phyloP scores from a whole-genome alignment of 2,329 filamentous ascomycete genomes.

The Ophiostoma himal-ulmi region DNA sequence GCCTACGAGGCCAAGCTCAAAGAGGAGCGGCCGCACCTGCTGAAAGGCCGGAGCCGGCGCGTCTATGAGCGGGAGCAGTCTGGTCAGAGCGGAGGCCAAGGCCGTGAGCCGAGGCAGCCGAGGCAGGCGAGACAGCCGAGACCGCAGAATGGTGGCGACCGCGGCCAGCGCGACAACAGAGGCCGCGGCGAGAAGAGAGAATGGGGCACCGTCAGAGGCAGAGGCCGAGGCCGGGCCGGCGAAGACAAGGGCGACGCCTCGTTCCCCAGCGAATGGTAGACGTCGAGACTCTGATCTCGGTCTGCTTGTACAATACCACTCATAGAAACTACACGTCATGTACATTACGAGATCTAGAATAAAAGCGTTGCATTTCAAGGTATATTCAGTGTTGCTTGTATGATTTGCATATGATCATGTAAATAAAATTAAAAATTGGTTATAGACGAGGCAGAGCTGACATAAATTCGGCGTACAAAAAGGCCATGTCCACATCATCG shows the following conservation, averaged over 20 bases:
- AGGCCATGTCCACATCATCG: too few species aligned
- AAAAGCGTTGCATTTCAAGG: background rate
- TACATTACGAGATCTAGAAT: background rate
- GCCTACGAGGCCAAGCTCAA: background rate
- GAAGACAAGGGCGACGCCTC: background rate
- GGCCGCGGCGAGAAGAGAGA: background rate
- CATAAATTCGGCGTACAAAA: too few species aligned
- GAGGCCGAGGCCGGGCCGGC: background rate
- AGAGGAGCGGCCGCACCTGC: background rate
- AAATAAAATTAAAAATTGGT: too few species aligned
- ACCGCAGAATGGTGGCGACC: too few species aligned
- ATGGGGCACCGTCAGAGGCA: background rate
- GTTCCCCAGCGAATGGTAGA: slow-evolving; percentile 1
- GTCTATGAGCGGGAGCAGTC: background rate
- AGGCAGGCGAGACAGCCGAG: background rate
- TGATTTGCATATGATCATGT: too few species aligned
- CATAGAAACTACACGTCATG: slow-evolving; percentile 1
- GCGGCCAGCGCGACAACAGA: too few species aligned
- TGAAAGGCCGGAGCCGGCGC: background rate
- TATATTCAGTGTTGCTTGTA: too few species aligned
- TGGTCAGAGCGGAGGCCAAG: background rate
- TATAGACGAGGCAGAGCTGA: too few species aligned
- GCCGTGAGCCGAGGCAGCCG: background rate
- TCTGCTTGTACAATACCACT: slow-evolving; percentile 2
- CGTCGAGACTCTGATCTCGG: background rate